Evolutionary conservation across 2,329 filamentous ascomycete genomes (phyloP).

Genomic region (Helicocarpus griseus): DNA sequence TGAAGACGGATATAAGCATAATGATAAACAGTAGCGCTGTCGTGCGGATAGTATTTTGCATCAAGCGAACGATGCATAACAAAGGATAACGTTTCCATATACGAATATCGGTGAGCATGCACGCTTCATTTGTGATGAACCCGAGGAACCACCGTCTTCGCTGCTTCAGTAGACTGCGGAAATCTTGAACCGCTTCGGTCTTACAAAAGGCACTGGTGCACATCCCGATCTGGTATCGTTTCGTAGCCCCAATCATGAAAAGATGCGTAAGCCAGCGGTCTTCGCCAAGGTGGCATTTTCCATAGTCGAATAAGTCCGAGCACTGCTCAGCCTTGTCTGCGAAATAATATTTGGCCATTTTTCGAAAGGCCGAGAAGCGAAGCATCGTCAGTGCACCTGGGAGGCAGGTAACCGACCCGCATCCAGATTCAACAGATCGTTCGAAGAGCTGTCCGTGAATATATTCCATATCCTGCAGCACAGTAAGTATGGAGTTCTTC

Average conservation of each 20-base stretch:
- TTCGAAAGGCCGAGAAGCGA: constrained; percentile 88
- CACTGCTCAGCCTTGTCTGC: constrained; percentile 93
- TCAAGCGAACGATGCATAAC: constrained; percentile 75
- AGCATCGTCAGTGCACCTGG: constrained; percentile 93
- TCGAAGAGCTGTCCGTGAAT: constrained; percentile 96
- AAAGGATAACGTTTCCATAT: constrained; percentile 87
- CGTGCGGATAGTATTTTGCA: constrained; percentile 93
- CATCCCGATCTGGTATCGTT: constrained; percentile 93
- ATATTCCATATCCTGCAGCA: constrained; percentile 97
- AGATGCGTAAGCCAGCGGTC: constrained; percentile 95
- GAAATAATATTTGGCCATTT: constrained; percentile 98
- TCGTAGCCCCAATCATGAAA: constrained; percentile 95
- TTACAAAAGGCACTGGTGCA: constrained; percentile 98
- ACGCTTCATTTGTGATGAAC: constrained; percentile 95
- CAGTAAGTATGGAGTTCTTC: constrained; percentile 78
- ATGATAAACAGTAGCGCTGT: constrained; percentile 92
- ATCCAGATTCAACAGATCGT: constrained; percentile 86
- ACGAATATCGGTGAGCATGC: constrained; percentile 91
- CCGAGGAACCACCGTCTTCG: constrained; percentile 92
- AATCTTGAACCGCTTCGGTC: constrained; percentile 89
- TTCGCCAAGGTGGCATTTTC: constrained; percentile 89
- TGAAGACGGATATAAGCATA: constrained; percentile 76
- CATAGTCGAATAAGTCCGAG: constrained; percentile 92
- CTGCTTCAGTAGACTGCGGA: constrained; percentile 80
- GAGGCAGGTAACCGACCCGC: constrained; percentile 86